Evolutionary conservation across 225 moss, liverwort and hornwort species (phyloP).

Genomic region (Marchantia paleacea): DNA sequence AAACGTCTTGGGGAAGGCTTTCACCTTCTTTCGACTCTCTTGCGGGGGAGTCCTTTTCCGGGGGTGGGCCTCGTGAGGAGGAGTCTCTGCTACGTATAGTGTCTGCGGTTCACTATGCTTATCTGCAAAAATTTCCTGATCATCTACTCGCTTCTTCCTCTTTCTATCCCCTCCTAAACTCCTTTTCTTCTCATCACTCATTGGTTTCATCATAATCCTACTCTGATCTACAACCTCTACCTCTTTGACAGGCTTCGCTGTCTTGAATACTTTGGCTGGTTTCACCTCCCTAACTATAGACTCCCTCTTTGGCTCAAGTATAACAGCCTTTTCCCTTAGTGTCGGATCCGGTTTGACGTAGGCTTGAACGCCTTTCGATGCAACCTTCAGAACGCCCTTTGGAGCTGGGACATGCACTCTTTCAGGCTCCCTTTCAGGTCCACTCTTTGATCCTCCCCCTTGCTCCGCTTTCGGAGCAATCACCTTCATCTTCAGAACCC

Average conservation of each 20-base stretch:
- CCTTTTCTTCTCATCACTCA: slow-evolving; percentile 20
- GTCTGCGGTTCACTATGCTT: slow-evolving; percentile 6
- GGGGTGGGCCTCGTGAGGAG: neutral
- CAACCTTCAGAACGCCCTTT: slow-evolving; percentile 30
- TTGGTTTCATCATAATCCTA: slow-evolving; percentile 1
- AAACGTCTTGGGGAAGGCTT: slow-evolving; percentile 4
- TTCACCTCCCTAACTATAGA: slow-evolving; percentile 14
- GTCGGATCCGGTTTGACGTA: slow-evolving; percentile 6
- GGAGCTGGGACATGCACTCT: slow-evolving; percentile 25
- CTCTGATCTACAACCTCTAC: slow-evolving; percentile 8
- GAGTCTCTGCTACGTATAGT: slow-evolving; percentile 8
- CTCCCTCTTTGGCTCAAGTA: slow-evolving; percentile 10
- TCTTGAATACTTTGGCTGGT: slow-evolving; percentile 12
- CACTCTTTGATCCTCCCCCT: slow-evolving; percentile 12
- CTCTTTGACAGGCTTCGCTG: slow-evolving; percentile 8
- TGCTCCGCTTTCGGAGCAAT: slow-evolving; percentile 21
- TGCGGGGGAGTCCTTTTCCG: slow-evolving; percentile 3
- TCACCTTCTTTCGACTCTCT: slow-evolving; percentile 12
- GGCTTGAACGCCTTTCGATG: slow-evolving; percentile 17
- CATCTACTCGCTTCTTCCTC: slow-evolving; percentile 16
- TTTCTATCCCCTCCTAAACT: slow-evolving; percentile 16
- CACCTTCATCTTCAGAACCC: slow-evolving; percentile 30
- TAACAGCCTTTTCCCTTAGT: slow-evolving; percentile 3
- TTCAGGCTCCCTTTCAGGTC: slow-evolving; percentile 9
- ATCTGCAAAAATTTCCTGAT: slow-evolving; percentile 21